Conservation (phyloP, 345 rosid genomes). For the Theobroma cacao region DNA sequence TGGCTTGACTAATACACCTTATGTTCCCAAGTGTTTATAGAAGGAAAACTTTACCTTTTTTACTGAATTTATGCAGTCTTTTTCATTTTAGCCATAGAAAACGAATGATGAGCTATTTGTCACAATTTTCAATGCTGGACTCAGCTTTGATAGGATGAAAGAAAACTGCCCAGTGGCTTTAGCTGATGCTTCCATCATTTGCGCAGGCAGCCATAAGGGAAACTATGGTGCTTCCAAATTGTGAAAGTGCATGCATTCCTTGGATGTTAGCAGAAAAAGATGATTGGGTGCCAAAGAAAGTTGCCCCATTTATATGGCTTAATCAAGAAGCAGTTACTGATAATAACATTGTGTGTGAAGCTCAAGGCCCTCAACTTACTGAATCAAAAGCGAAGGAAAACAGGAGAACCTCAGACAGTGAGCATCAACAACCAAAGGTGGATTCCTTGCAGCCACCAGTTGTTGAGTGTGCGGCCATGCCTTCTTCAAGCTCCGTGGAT, state of each 20-base stretch:
- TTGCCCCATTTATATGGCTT: constrained; percentile 87
- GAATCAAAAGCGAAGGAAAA: constrained; percentile 15
- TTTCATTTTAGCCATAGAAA: neutral
- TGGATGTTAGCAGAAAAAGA: constrained; percentile 88
- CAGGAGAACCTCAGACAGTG: constrained; percentile 22
- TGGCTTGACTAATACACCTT: too few relatives aligned
- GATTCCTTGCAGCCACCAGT: constrained; percentile 26
- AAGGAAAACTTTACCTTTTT: too few relatives aligned
- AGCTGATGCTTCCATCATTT: constrained; percentile 19
- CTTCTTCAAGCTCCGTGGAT: constrained; percentile 22
- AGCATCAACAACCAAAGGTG: constrained; percentile 25
- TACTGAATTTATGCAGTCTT: too few relatives aligned
- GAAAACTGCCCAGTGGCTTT: neutral
- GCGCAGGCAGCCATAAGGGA: constrained; percentile 66
- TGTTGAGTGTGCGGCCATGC: constrained; percentile 17
- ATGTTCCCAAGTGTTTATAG: too few relatives aligned
- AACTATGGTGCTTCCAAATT: constrained; percentile 88
- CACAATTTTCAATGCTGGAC: neutral
- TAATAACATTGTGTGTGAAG: constrained; percentile 8
- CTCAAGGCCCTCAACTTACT: neutral
- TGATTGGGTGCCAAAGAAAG: constrained; percentile 75
- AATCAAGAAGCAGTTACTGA: constrained; percentile 60
- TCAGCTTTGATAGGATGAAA: neutral
- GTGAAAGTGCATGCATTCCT: constrained; percentile 70
- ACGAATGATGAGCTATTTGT: neutral